Base-by-base conservation (phyloP, 108 stramenopile genomes). In the Fragilaria crotonensis region DNA sequence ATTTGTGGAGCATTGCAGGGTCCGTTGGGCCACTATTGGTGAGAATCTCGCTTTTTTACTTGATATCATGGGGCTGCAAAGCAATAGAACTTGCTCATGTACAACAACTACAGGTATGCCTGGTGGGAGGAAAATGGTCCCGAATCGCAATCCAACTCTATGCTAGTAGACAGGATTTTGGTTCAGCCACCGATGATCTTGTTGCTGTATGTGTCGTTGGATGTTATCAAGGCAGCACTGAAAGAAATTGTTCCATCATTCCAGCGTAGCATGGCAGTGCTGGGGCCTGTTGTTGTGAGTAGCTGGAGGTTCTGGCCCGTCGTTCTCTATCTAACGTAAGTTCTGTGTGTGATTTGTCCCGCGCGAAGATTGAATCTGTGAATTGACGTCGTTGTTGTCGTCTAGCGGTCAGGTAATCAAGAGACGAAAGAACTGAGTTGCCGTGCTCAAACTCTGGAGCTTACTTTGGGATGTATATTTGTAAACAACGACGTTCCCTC, bases 1-100 rank as follows among this genome's bases (percentile, higher is more conserved):
- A 21, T 46, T 19, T 21, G 22, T 46, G 45, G 45, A 21, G 3
- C 4, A 21, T 2, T 46, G 22, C 45, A 46, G 22, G 45, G 45
- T 19, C 45, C 45, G 45, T 46, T 46, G 19, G 45, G 22, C 22
- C 45, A 46, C 22, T 46, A 46, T 46, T 46, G 45, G 45, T 46
- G 19, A 46, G 45, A 21, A 46, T 46, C 1, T 4, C 45, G 19
- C 7, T 11, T 41, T 11, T 41, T 7, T 41, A 14, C 11, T 11
- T 7, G 7, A 14, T 11, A 7, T 41, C 11, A 11, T 41, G 7
- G 7, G 36, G 11, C 7, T 41, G 7, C 14, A 7, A 41, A 41
- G 36, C 36, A 7, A 11, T 41, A 7, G 14, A 11, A 11, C 22
- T 46, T 46, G 19, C 45, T 46, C 22, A 2, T 2, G 22, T 21